phyloP scores from a whole-genome alignment of 129 eudicot species.

The Tagetes patula region DNA sequence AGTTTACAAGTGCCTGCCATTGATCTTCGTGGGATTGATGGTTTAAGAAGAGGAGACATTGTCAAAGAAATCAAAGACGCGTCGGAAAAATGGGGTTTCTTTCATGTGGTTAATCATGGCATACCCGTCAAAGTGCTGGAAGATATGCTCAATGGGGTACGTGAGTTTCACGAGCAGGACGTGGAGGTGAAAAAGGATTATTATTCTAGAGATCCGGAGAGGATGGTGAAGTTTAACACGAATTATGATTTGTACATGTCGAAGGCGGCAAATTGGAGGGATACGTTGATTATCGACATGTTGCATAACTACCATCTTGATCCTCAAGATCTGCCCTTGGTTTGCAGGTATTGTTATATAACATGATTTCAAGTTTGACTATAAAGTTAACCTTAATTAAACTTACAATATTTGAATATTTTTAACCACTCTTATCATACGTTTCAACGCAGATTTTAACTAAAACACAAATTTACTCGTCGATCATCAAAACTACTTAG shows the following conservation, averaged over 20 bases:
- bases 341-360: slow-evolving; percentile 30
- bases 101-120: slow-evolving; percentile 40
- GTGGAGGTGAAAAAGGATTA: slow-evolving; percentile 22
- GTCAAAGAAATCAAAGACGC: slow-evolving; percentile 31
- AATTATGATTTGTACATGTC: slow-evolving; percentile 38
- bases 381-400: too few species aligned
- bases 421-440: too few species aligned
- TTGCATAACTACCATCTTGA: slow-evolving; percentile 5
- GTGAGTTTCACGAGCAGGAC: slow-evolving; percentile 32
- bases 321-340: slow-evolving; percentile 30
- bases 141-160: slow-evolving; percentile 29
- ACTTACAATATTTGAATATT: too few species aligned
- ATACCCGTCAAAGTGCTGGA: slow-evolving; percentile 29
- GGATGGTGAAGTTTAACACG: slow-evolving; percentile 30
- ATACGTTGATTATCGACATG: slow-evolving; percentile 25
- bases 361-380: too few species aligned
- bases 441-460: too few species aligned
- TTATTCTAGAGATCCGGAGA: slow-evolving; percentile 36
- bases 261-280: slow-evolving; percentile 39
- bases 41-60: slow-evolving; percentile 11
- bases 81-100: slow-evolving; percentile 34
- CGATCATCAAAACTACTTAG: too few species aligned
- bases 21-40: slow-evolving; percentile 24
- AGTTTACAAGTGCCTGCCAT: slow-evolving; percentile 31
- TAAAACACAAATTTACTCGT: too few species aligned